Evolutionary conservation across 176 grass and related monocot genomes (phyloP).

Genomic region (Aechmea fasciata): DNA sequence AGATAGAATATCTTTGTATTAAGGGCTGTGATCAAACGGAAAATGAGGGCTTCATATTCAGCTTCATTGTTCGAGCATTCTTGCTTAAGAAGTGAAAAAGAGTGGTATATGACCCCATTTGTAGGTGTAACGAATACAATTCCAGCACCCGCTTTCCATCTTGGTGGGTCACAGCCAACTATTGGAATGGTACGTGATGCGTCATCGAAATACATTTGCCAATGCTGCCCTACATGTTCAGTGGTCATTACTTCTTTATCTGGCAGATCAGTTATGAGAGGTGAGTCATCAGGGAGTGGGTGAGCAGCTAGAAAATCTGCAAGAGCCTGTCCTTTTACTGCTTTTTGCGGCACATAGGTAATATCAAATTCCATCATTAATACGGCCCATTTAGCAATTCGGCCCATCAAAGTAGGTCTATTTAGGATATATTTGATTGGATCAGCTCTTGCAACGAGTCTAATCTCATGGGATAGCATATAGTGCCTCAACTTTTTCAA

Average conservation of each 20-base stretch:
- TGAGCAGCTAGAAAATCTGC: neutral
- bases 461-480: no score
- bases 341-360: neutral
- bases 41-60: no score
- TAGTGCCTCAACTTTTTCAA: no score
- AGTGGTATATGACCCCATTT: neutral
- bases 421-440: no score
- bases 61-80: neutral
- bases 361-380: slow-evolving; percentile 1
- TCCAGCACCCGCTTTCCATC: neutral
- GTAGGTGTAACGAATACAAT: neutral
- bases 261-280: neutral
- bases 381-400: neutral
- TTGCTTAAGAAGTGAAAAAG: neutral
- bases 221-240: neutral
- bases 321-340: neutral
- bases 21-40: no score
- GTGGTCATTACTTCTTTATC: neutral
- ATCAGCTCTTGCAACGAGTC: no score
- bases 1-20: no score
- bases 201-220: neutral
- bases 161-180: neutral
- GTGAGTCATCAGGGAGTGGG: neutral
- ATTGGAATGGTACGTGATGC: neutral
- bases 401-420: no score